These are phyloP conservation scores for Fusarium odoratissimum DNA, from an alignment of 2,329 filamentous ascomycete genomes.

Conservation along the genomic window DNA sequence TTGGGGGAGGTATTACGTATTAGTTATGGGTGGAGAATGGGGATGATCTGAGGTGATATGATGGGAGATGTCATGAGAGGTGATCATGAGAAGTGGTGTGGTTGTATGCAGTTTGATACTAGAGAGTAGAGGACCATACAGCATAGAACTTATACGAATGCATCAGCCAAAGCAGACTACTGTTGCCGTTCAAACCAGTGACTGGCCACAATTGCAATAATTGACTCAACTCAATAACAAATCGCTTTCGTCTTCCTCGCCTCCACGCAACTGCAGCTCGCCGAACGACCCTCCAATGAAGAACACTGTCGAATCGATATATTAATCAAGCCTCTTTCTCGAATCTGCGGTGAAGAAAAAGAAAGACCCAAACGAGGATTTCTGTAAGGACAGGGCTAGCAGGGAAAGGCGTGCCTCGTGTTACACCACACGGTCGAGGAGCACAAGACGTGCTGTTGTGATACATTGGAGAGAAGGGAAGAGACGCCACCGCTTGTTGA, in stretches of 20 bases:
- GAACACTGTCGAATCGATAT: constrained; percentile 4
- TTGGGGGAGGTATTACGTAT: neutral
- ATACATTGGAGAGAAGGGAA: constrained; percentile 21
- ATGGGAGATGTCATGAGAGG: neutral
- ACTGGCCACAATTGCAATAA: neutral
- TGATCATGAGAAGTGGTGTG: neutral
- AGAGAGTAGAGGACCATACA: neutral
- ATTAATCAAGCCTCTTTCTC: constrained; percentile 11
- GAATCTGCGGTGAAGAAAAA: constrained; percentile 31
- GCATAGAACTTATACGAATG: neutral
- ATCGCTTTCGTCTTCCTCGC: neutral
- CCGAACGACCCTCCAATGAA: constrained; percentile 21
- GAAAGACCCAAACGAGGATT: neutral
- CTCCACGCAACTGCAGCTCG: constrained; percentile 30
- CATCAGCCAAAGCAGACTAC: no score
- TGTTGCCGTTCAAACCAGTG: no score
- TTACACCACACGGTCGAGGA: constrained; percentile 34
- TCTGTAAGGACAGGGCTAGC: constrained; percentile 5
- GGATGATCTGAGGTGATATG: neutral
- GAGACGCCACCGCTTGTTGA: constrained; percentile 33
- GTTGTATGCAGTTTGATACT: neutral
- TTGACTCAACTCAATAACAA: neutral
- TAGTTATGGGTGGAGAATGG: neutral
- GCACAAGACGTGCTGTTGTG: constrained; percentile 27
- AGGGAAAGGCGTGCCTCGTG: constrained; percentile 1